Conservation (phyloP, 2,329 filamentous ascomycete genomes). For the Allantophomopsis lycopodina region DNA sequence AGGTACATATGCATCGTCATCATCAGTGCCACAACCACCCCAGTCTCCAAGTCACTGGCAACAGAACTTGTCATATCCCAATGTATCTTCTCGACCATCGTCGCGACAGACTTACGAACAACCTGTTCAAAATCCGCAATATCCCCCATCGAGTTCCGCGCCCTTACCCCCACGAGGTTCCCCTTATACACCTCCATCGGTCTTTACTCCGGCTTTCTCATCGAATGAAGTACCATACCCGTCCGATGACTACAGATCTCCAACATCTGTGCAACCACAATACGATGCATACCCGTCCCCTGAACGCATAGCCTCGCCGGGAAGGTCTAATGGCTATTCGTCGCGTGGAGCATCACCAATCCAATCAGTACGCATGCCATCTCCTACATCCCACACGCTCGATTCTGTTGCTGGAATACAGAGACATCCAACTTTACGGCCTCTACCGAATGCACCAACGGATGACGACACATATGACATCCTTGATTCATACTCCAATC, state of each 20-base stretch:
- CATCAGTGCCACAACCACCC: conserved; percentile 25
- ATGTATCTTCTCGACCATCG: conserved; percentile 7
- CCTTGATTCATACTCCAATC: conserved; percentile 12
- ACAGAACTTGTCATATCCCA: background rate
- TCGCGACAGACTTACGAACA: conserved; percentile 14
- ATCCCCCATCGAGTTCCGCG: conserved; percentile 11
- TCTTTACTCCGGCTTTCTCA: conserved; percentile 9
- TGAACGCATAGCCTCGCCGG: too few species aligned
- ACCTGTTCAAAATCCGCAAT: conserved; percentile 10
- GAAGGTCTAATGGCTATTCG: too few species aligned
- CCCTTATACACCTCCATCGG: conserved; percentile 9
- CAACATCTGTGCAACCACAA: conserved; percentile 7
- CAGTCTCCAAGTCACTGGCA: conserved; percentile 21
- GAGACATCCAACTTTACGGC: conserved; percentile 18
- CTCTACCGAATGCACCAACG: conserved; percentile 17
- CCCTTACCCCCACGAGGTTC: conserved; percentile 10
- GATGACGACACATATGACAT: conserved; percentile 11
- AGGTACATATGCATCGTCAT: conserved; percentile 27
- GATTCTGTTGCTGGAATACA: conserved; percentile 8
- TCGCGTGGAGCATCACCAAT: too few species aligned
- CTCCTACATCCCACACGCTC: too few species aligned
- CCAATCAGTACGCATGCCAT: too few species aligned
- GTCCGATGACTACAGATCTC: conserved; percentile 11
- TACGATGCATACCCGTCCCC: conserved; percentile 3
- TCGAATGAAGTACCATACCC: conserved; percentile 13